Evolutionary conservation across 805 yeast species (phyloP).

Genomic region (Phaffomyces antillensis): DNA sequence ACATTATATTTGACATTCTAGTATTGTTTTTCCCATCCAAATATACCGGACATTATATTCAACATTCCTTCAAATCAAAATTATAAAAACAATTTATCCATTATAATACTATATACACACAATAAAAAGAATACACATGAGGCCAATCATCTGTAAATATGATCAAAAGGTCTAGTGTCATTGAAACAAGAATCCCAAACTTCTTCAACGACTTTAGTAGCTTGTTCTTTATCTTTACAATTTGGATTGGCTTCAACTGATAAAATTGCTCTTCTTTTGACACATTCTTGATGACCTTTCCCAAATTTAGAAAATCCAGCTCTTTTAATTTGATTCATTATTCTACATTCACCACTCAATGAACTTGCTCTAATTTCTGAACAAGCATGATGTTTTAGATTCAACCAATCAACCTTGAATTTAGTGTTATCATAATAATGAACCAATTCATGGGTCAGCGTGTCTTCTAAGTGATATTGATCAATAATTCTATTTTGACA

Average conservation of each 20-base stretch:
- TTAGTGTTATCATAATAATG: constrained; percentile 90
- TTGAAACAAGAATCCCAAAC: constrained; percentile 92
- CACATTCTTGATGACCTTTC: constrained; percentile 87
- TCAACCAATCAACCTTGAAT: constrained; percentile 79
- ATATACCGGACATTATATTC: no score
- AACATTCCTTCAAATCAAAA: no score
- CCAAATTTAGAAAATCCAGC: constrained; percentile 47
- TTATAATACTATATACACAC: not conserved
- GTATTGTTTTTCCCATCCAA: not conserved
- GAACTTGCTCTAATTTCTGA: constrained; percentile 92
- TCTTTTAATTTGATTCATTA: constrained; percentile 65
- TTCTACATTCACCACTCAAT: constrained; percentile 90
- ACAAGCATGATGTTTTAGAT: constrained; percentile 92
- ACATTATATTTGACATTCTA: constrained; percentile 74
- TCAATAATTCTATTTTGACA: constrained; percentile 71
- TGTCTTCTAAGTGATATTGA: constrained; percentile 82
- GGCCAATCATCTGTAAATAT: constrained; percentile 51
- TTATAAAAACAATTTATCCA: no score
- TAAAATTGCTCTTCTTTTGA: constrained; percentile 77
- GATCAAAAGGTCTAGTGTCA: constrained; percentile 94
- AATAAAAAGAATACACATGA: not conserved
- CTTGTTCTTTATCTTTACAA: constrained; percentile 67
- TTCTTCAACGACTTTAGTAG: constrained; percentile 70
- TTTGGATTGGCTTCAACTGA: constrained; percentile 84
- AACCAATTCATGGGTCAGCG: constrained; percentile 84